Conservation (phyloP, 1,139 yeast genomes). For the Arxiozyma heterogenica region DNA sequence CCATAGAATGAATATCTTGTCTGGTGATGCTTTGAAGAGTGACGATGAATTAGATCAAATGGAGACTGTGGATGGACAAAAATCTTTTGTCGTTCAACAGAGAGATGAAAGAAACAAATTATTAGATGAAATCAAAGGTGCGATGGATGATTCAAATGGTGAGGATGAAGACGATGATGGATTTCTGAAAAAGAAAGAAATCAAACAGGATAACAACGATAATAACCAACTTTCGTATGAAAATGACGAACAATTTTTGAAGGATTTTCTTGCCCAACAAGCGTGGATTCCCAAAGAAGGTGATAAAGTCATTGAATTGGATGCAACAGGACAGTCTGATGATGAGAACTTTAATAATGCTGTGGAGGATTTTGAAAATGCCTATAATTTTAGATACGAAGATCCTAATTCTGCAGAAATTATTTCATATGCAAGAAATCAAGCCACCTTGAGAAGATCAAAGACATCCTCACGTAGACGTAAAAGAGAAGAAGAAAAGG, state of each 20-base stretch:
- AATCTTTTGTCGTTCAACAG: conserved; percentile 63
- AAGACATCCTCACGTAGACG: conserved; percentile 68
- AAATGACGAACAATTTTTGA: conserved; percentile 50
- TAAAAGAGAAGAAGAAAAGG: conserved; percentile 65
- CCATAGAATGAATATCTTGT: conserved; percentile 70
- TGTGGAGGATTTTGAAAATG: conserved; percentile 82
- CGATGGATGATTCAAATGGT: conserved; percentile 36
- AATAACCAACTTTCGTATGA: conserved; percentile 57
- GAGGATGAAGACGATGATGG: conserved; percentile 38
- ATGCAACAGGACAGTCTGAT: conserved; percentile 35
- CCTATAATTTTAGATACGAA: conserved; percentile 90
- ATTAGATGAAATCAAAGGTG: conserved; percentile 64
- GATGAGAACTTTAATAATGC: conserved; percentile 89
- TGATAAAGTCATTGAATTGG: conserved; percentile 47
- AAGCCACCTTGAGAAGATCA: conserved; percentile 81
- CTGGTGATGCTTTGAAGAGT: conserved; percentile 47
- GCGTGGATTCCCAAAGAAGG: conserved; percentile 79
- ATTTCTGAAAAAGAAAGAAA: conserved; percentile 50
- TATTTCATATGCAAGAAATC: conserved; percentile 92
- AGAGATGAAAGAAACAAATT: conserved; percentile 65
- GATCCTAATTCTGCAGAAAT: conserved; percentile 87
- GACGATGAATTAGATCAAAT: conserved; percentile 38
- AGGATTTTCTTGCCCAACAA: conserved; percentile 60
- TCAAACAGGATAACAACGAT: conserved; percentile 22
- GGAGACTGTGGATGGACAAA: conserved; percentile 48